Percentiles rank a stretch among this genome's conserved stretches.
These are phyloP conservation scores for Clonostachys byssicola DNA, from an alignment of 2,329 filamentous ascomycete genomes.

Conservation along the genomic window DNA sequence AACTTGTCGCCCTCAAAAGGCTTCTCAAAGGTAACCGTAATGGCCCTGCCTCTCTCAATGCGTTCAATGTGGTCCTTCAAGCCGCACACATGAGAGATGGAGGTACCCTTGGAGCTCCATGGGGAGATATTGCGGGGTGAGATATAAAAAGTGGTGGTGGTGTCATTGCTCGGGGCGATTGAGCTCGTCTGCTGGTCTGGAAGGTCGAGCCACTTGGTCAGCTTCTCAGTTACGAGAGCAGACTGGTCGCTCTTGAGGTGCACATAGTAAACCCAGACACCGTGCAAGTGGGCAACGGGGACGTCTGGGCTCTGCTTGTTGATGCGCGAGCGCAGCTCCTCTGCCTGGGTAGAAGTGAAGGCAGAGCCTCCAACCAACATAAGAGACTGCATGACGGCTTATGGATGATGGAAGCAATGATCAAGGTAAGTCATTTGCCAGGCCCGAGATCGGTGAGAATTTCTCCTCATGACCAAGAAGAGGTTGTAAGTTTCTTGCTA, in stretches of 20 bases:
- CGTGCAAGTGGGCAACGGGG: slow-evolving; percentile 43
- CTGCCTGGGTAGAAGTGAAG: slow-evolving; percentile 16
- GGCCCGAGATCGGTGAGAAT: too few relatives aligned
- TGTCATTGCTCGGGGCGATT: slow-evolving; percentile 27
- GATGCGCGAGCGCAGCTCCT: slow-evolving; percentile 38
- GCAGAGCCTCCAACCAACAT: slow-evolving; percentile 9
- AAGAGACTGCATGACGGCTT: slow-evolving; percentile 5
- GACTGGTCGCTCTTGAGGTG: slow-evolving; percentile 45
- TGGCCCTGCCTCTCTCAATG: slow-evolving; percentile 80
- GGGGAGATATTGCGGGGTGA: slow-evolving; percentile 85
- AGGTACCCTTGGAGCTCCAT: slow-evolving; percentile 96
- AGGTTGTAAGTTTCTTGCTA: background rate
- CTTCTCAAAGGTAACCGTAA: slow-evolving; percentile 62
- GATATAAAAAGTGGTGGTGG: slow-evolving; percentile 63
- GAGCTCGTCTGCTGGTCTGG: slow-evolving; percentile 4
- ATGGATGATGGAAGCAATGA: slow-evolving; percentile 1
- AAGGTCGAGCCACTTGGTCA: slow-evolving; percentile 16
- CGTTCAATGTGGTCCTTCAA: slow-evolving; percentile 66
- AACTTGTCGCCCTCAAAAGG: slow-evolving; percentile 38
- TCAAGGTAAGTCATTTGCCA: background rate
- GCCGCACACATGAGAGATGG: slow-evolving; percentile 88
- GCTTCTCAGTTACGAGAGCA: slow-evolving; percentile 39
- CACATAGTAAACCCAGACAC: slow-evolving; percentile 64
- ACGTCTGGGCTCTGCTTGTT: slow-evolving; percentile 30
- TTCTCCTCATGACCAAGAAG: too few relatives aligned